Evolutionary conservation across 345 rosid species (phyloP), one percentile per base, ranked within the genome.

Genomic region (Salix viminalis): DNA sequence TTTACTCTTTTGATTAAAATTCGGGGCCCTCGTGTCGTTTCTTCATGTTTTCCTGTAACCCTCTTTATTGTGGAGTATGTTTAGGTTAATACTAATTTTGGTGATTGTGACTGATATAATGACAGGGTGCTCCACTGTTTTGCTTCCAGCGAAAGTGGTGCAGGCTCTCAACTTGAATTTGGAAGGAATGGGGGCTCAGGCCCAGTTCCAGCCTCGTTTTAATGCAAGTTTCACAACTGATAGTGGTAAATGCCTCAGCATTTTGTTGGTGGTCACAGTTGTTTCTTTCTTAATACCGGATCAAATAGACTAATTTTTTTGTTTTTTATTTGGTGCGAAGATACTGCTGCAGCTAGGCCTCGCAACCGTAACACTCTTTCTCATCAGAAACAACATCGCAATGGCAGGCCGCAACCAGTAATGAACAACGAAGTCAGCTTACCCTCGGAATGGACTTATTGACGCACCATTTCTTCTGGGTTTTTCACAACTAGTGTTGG

Each of bases 71-170:
- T 42, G 46, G 14, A 42, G 13, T 42, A 42, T 42, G 46, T 42
- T 11, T 2, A 42, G 14, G 46, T 42, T 62, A 26, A 9, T 11
- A 21, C 14, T 42, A 42, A 42, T 42, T 11, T 10, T 42, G 13
- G 0, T 42, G 12, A 3, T 42, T 10, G 46, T 42, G 46, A 11
- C 46, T 42, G 46, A 42, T 21, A 46, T 37, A 2, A 11, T 11
- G 13, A 89, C 72, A 79, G 82, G 76, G 19, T 67, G 91, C 65
- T 73, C 93, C 0, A 87, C 92, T 2, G 94, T 89, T 16, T 72
- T 93, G 58, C 87, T 95, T n/a, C 99, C 97, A 30, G 93, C 91
- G n/a, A 90, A 85, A 83, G 90, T 93, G 71, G 90, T 89, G 42
- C 91, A 89, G 72, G 96, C 94, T 14, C 73, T 94, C 81, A 91